Conservation (phyloP, 768 basidiomycete genomes). For the Lactarius sanguifluus region DNA sequence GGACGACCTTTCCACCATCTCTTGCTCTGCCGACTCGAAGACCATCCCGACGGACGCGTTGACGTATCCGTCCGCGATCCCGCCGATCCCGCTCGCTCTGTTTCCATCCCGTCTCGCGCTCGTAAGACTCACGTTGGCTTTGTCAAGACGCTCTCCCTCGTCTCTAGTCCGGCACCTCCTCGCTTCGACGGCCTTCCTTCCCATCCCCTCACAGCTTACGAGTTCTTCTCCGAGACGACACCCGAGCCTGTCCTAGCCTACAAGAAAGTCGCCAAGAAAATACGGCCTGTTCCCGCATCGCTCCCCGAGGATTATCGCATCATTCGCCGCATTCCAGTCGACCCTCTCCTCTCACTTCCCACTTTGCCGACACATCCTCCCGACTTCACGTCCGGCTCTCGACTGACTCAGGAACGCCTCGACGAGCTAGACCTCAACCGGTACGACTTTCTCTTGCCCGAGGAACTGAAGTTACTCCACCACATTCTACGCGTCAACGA, state of each 20-base stretch:
- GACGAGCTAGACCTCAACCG: not conserved
- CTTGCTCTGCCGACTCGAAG: not conserved
- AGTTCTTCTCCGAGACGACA: no score
- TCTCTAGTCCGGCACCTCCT: no score
- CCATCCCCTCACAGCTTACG: no score
- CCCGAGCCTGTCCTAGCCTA: no score
- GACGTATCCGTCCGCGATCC: not conserved
- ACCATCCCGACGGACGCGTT: not conserved
- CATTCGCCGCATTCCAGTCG: not conserved
- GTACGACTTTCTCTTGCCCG: slow-evolving; percentile 23
- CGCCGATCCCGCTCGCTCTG: not conserved
- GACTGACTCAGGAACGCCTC: not conserved
- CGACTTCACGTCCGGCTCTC: not conserved
- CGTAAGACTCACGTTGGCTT: no score
- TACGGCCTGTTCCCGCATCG: not conserved
- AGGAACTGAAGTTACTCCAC: slow-evolving; percentile 30
- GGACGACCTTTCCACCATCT: not conserved
- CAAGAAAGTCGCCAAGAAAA: not conserved
- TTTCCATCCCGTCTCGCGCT: no score
- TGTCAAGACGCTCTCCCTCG: no score
- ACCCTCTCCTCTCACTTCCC: not conserved
- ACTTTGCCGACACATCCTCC: not conserved
- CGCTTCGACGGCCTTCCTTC: no score
- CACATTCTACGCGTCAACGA: slow-evolving; percentile 38
- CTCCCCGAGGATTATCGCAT: not conserved